Conservation (phyloP, 352 stramenopile genomes). For the Phytophthora chlamydospora region DNA sequence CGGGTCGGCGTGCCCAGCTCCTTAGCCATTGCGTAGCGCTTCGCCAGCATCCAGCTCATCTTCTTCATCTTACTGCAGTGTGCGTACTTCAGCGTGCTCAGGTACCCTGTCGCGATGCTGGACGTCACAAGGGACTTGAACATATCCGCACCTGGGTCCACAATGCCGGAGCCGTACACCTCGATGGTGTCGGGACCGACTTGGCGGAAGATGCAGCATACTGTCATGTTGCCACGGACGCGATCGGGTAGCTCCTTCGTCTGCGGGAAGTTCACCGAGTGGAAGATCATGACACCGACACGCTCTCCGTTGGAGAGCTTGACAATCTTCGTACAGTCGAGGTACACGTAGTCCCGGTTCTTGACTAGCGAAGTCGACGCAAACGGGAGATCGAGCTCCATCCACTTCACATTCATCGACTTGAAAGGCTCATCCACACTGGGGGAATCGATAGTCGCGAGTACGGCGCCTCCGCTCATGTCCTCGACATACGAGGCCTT, state of each 20-base stretch:
- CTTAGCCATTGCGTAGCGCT: constrained; percentile 31
- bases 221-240: constrained; percentile 54
- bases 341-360: constrained; percentile 54
- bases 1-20: constrained; percentile 15
- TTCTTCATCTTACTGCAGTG: constrained; percentile 52
- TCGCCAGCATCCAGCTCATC: constrained; percentile 33
- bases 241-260: constrained; percentile 42
- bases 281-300: constrained; percentile 53
- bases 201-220: constrained; percentile 63
- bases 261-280: constrained; percentile 53
- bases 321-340: constrained; percentile 50
- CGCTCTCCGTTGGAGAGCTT: constrained; percentile 37
- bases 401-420: constrained; percentile 43
- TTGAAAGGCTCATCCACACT: constrained; percentile 57
- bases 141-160: constrained; percentile 36
- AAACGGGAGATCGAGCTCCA: constrained; percentile 42
- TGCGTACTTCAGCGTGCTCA: constrained; percentile 39
- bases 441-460: constrained; percentile 45
- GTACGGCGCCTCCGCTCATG: constrained; percentile 44
- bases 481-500: constrained; percentile 54
- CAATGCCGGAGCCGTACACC: constrained; percentile 43
- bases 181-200: constrained; percentile 46
- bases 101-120: constrained; percentile 27
- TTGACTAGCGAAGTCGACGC: constrained; percentile 30
- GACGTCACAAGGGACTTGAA: constrained; percentile 34